phyloP scores from a whole-genome alignment of 768 basidiomycete species.

The Rhizopogon sp. region DNA sequence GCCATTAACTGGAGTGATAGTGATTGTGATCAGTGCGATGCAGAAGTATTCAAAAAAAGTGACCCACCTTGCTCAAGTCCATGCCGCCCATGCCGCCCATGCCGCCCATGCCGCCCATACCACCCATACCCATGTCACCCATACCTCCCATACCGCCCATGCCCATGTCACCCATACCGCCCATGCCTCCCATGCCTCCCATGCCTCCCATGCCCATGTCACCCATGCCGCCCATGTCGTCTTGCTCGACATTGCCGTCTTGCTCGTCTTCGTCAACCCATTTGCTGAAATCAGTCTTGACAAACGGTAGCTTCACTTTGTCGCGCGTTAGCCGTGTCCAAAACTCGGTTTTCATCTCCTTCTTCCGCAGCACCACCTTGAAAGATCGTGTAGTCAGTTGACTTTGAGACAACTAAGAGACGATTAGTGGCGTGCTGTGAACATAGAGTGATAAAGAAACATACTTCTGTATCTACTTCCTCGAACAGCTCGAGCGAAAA shows the following conservation, averaged over 20 bases:
- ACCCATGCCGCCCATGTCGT: constrained; percentile 27
- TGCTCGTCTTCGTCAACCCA: constrained; percentile 99
- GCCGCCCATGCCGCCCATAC: constrained; percentile 36
- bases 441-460: constrained; percentile 1
- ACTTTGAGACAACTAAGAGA: constrained; percentile 49
- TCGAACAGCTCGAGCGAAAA: constrained; percentile 75
- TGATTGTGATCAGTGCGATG: constrained; percentile 4
- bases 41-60: not conserved
- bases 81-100: constrained; percentile 35
- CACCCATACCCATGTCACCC: constrained; percentile 42
- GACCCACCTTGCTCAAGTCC: constrained; percentile 63
- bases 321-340: constrained; percentile 94
- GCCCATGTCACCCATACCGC: constrained; percentile 58
- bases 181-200: constrained; percentile 39
- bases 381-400: constrained; percentile 65
- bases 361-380: constrained; percentile 71
- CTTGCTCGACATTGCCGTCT: constrained; percentile 44
- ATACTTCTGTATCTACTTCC: constrained; percentile 74
- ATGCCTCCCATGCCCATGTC: constrained; percentile 43
- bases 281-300: constrained; percentile 94
- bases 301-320: constrained; percentile 69
- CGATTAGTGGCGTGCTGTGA: constrained; percentile 12
- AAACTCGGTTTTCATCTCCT: constrained; percentile 67
- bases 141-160: constrained; percentile 40
- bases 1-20: constrained; percentile 35